These are phyloP conservation scores for Panaeolus papilionaceus DNA, from an alignment of 768 basidiomycete species.

Conservation along the genomic window DNA sequence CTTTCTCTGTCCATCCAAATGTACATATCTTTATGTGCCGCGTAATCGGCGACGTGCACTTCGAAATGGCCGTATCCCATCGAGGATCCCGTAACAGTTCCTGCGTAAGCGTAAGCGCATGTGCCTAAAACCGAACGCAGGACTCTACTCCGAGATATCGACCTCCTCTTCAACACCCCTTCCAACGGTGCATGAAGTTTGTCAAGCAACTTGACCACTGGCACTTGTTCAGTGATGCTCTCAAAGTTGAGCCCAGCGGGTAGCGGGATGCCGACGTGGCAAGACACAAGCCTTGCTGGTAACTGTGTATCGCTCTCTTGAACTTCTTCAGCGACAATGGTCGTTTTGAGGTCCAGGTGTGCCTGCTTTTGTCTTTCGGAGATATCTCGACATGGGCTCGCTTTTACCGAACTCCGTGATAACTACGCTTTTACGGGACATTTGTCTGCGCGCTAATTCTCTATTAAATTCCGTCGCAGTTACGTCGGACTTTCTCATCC, in stretches of 20 bases:
- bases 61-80: constrained; percentile 1
- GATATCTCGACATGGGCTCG: not conserved
- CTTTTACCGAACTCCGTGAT: not conserved
- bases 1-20: not conserved
- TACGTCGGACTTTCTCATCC: no score
- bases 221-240: not conserved
- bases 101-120: not conserved
- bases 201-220: not conserved
- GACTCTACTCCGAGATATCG: not conserved
- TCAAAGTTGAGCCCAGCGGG: not conserved
- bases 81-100: not conserved
- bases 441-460: not conserved
- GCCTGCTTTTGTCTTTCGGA: not conserved
- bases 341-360: not conserved
- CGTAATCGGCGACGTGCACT: not conserved
- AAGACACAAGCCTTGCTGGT: not conserved
- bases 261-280: not conserved
- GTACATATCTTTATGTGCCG: not conserved
- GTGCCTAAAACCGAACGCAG: not conserved
- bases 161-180: not conserved
- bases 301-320: not conserved
- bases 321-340: not conserved
- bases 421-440: not conserved
- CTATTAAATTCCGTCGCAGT: not conserved
- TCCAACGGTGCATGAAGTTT: not conserved